Evolutionary conservation across 768 basidiomycete genomes (phyloP).

Genomic region (Pleurotus sapidus): DNA sequence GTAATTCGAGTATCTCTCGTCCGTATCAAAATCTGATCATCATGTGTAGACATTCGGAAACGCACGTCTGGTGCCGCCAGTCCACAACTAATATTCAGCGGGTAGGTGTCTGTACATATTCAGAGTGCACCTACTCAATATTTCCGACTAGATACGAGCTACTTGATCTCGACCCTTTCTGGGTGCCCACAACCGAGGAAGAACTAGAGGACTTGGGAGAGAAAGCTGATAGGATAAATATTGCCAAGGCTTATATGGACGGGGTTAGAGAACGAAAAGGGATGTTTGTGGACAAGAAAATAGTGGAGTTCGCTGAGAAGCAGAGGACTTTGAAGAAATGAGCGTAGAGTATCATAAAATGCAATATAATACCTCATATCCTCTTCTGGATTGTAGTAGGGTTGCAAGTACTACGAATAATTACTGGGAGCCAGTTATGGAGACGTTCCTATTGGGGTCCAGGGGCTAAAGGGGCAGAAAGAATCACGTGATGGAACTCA

Average conservation of each 20-base stretch:
- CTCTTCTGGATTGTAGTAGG: no score
- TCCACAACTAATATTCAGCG: constrained; percentile 95
- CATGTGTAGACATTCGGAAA: constrained; percentile 75
- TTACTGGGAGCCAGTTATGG: no score
- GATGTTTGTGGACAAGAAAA: constrained; percentile 92
- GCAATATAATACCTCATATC: no score
- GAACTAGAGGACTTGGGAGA: constrained; percentile 96
- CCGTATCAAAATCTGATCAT: constrained; percentile 8
- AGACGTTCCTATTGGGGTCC: no score
- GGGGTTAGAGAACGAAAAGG: constrained; percentile 89
- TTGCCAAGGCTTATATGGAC: constrained; percentile 95
- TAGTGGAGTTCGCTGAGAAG: constrained; percentile 96
- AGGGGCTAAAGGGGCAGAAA: no score
- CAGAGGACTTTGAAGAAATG: constrained; percentile 82
- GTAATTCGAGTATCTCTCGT: constrained; percentile 37
- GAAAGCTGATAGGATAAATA: constrained; percentile 88
- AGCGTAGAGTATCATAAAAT: not conserved
- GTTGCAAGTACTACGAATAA: no score
- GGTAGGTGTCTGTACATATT: constrained; percentile 43
- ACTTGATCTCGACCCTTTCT: constrained; percentile 92
- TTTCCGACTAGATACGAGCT: constrained; percentile 72
- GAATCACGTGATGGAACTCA: no score
- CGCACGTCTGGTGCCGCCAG: constrained; percentile 96
- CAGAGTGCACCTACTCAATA: not conserved
- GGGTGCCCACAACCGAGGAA: constrained; percentile 97